These are phyloP conservation scores for Botrytis galanthina DNA, from an alignment of 2,329 filamentous ascomycete genomes.

Conservation along the genomic window DNA sequence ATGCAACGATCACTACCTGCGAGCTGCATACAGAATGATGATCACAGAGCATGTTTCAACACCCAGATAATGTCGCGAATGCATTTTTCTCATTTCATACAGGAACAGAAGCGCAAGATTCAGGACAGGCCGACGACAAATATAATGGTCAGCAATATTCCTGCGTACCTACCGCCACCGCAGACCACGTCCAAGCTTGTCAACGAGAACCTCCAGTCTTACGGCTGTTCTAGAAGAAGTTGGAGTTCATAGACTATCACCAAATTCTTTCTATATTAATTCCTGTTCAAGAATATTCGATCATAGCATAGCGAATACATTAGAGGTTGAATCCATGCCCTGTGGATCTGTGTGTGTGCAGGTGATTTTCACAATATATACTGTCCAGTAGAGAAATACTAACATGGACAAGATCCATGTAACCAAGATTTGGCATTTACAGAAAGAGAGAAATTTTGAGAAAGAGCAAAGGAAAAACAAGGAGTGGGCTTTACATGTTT, in stretches of 20 bases:
- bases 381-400: neutral
- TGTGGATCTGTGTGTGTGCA: neutral
- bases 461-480: neutral
- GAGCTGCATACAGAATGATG: neutral
- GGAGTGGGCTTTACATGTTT: neutral
- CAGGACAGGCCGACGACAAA: neutral
- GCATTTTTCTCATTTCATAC: fast-evolving
- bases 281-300: neutral
- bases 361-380: neutral
- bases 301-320: neutral
- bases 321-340: neutral
- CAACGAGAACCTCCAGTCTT: neutral
- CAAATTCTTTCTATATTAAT: neutral
- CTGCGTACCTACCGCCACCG: neutral
- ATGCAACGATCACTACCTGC: neutral
- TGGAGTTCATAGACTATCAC: neutral
- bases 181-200: neutral
- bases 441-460: neutral
- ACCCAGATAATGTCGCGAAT: neutral
- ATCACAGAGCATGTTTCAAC: neutral
- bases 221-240: neutral
- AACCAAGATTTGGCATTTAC: neutral
- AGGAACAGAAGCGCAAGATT: neutral
- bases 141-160: neutral
- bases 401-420: neutral